Conservation (phyloP, 352 stramenopile species). For the Pythium apleroticum region DNA sequence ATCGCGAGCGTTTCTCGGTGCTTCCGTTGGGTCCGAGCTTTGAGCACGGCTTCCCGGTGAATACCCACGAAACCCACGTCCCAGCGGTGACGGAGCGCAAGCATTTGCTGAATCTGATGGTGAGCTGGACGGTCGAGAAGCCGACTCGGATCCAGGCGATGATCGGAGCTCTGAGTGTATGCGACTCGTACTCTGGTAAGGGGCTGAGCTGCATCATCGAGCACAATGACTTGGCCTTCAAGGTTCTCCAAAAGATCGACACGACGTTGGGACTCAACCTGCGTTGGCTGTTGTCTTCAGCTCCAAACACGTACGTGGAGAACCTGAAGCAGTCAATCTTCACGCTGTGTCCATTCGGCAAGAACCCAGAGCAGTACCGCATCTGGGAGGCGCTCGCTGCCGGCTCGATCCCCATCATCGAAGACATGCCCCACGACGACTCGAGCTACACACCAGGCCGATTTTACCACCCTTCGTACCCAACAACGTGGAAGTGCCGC, state of each 20-base stretch:
- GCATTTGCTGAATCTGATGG: conserved; percentile 61
- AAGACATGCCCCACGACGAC: conserved; percentile 38
- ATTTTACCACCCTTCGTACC: conserved; percentile 51
- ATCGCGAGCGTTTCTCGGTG: conserved; percentile 46
- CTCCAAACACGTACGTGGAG: conserved; percentile 49
- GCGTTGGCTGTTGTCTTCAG: conserved; percentile 49
- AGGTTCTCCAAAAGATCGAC: conserved; percentile 54
- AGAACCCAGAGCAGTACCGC: conserved; percentile 69
- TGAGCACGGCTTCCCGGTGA: conserved; percentile 60
- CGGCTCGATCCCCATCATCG: conserved; percentile 63
- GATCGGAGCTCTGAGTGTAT: conserved; percentile 49
- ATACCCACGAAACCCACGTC: conserved; percentile 37
- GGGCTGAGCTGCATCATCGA: conserved; percentile 41
- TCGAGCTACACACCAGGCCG: background rate
- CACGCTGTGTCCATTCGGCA: conserved; percentile 58
- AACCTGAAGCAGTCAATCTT: conserved; percentile 59
- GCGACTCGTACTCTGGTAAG: conserved; percentile 6
- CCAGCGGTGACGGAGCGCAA: conserved; percentile 24
- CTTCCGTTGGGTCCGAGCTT: conserved; percentile 57
- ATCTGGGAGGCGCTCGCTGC: conserved; percentile 69
- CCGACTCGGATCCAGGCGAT: conserved; percentile 60
- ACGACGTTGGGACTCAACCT: conserved; percentile 39
- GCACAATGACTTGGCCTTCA: conserved; percentile 64
- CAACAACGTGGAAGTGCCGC: conserved; percentile 52
- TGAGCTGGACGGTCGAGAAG: conserved; percentile 68